A percentile compares a stretch with the other conserved stretches of the same genome.
Evolutionary conservation across 192 early-diverging fungal genomes (phyloP).

Genomic region (Coemansia erecta): DNA sequence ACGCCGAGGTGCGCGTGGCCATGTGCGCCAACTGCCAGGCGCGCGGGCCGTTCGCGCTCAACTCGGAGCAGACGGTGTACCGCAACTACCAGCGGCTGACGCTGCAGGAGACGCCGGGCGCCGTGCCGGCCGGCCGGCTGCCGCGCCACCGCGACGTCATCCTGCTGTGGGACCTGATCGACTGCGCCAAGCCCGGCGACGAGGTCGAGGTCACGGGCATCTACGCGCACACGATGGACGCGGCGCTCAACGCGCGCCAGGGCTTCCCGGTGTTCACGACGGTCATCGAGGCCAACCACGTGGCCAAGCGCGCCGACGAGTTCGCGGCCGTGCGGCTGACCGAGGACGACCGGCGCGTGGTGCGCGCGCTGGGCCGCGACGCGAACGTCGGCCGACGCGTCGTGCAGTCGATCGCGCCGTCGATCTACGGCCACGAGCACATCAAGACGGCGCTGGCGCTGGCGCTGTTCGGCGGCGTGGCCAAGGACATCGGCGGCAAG

Average conservation of each 20-base stretch:
- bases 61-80: conserved; percentile 95
- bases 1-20: conserved; percentile 78
- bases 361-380: conserved; percentile 75
- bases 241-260: conserved; percentile 79
- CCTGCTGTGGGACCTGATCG: conserved; percentile 93
- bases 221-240: conserved; percentile 94
- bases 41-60: conserved; percentile 87
- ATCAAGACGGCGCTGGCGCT: conserved; percentile 93
- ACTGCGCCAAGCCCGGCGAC: conserved; percentile 93
- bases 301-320: conserved; percentile 83
- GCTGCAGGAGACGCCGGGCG: conserved; percentile 93
- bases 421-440: conserved; percentile 98
- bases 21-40: conserved; percentile 87
- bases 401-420: conserved; percentile 92
- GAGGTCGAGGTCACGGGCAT: conserved; percentile 94
- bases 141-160: conserved; percentile 94
- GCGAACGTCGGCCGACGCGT: conserved; percentile 79
- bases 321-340: conserved; percentile 85
- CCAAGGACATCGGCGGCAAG: conserved; percentile 93
- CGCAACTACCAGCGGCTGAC: conserved; percentile 97
- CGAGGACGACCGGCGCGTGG: conserved; percentile 83
- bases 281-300: conserved; percentile 95
- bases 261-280: conserved; percentile 98
- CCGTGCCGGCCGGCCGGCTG: conserved; percentile 90
- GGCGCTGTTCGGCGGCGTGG: conserved; percentile 93